Base-by-base conservation (phyloP, 306 rosid species). In the Heteromeles arbutifolia region DNA sequence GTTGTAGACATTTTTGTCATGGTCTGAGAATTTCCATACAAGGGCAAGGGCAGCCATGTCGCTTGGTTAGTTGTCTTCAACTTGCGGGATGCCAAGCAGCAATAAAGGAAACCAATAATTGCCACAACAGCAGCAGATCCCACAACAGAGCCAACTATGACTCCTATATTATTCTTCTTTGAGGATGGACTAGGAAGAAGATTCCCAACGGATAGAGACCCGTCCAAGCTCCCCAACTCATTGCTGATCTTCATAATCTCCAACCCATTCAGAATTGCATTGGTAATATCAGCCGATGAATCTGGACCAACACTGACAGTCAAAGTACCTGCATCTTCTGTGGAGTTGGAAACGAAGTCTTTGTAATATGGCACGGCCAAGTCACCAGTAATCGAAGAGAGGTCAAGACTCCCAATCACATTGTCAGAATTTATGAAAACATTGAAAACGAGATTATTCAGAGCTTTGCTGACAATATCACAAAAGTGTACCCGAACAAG, bases 251-350 rank as follows among this genome's bases (percentile, higher is more conserved):
- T 91, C 89, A 90, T 79, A 73, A 94, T 70, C 90, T 92, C 98
- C 75, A 94, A 74, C 45, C 98, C 98, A 72, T 86, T 94, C 89
- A 95, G 61, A 56, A 88, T 89, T 64, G 98, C 98, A 79, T 90
- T 87, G 6, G 83, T 72, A 29, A 56, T 56, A 70, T 86, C 98
- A 7, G 96, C 91, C 85, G 70, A 34, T 21, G 82, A 64, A 86
- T 92, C 97, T 24, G 97, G 98, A 70, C 98, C 97, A 41, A 95
- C 90, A 63, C 98, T 95, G 25, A 95, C 91, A 5, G 92, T 87
- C 88, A 95, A 87, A 66, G 84, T 89, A 70, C 65, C 48, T 11
- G 88, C 84, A 72, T 56, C 82, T 1, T 72, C 86, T 8, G 88
- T 81, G 19, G 90, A 85, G 80, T 88, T 87, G 62, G 97, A 79